Conservation (phyloP, 106 monocot genomes). For the Dioscorea dumetorum region DNA sequence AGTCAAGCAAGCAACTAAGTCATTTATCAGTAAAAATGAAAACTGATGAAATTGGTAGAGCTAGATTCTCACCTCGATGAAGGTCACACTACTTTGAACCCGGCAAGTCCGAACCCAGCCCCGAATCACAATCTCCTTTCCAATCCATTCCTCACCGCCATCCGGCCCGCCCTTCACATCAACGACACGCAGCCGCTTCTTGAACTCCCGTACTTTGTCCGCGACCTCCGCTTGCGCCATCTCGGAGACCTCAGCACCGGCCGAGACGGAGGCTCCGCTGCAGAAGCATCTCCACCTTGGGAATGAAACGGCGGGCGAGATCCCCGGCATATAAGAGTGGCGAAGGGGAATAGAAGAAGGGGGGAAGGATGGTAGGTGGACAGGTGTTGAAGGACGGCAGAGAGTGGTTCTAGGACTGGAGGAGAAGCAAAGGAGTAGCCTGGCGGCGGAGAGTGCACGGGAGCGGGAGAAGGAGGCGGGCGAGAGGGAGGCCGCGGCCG, state of each 20-base stretch:
- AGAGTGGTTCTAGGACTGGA: too few species aligned
- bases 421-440: too few species aligned
- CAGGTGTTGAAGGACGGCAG: conserved; percentile 10
- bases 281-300: conserved; percentile 33
- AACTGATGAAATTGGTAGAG: too few species aligned
- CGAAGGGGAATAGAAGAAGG: neutral
- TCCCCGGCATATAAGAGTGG: neutral
- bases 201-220: conserved; percentile 49
- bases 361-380: neutral
- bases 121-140: conserved; percentile 52
- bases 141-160: conserved; percentile 52
- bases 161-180: conserved; percentile 77
- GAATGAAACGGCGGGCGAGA: neutral
- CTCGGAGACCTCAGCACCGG: conserved; percentile 13
- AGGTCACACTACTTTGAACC: conserved; percentile 79
- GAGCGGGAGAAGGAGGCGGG: conserved; percentile 10
- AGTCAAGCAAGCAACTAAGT: too few species aligned
- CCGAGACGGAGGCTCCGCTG: conserved; percentile 19
- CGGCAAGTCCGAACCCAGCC: conserved; percentile 95
- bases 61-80: conserved; percentile 63
- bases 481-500: conserved; percentile 11
- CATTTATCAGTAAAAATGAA: too few species aligned
- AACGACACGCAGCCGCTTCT: conserved; percentile 50
- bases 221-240: neutral
- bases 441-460: conserved; percentile 1